Evolutionary conservation across 495 filamentous ascomycete genomes (phyloP).

Genomic region (Xylaria sp.): DNA sequence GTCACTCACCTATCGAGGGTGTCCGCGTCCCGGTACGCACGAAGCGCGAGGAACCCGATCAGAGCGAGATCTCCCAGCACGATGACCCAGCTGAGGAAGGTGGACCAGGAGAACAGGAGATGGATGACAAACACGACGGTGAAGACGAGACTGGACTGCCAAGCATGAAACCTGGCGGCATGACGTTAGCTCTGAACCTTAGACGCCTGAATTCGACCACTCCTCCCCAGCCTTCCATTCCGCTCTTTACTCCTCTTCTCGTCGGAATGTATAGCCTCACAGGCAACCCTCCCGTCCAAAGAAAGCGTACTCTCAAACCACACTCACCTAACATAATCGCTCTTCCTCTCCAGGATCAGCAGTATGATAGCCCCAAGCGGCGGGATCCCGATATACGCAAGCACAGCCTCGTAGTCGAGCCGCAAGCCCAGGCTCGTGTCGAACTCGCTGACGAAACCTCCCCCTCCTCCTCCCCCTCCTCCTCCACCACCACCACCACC

Average conservation of each 20-base stretch:
- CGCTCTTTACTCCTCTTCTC: not conserved
- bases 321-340: slow-evolving; percentile 91
- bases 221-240: not conserved
- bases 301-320: not conserved
- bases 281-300: not conserved
- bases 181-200: slow-evolving; percentile 4
- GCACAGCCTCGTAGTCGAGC: slow-evolving; percentile 81
- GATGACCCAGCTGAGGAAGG: slow-evolving; percentile 82
- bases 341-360: slow-evolving; percentile 88
- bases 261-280: not conserved
- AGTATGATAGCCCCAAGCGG: slow-evolving; percentile 86
- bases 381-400: slow-evolving; percentile 88
- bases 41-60: slow-evolving; percentile 77
- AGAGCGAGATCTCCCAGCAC: slow-evolving; percentile 75
- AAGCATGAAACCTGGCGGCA: slow-evolving; percentile 81
- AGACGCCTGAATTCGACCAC: not conserved
- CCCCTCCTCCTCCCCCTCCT: not conserved
- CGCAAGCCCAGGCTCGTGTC: slow-evolving; percentile 74
- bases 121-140: slow-evolving; percentile 85
- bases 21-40: slow-evolving; percentile 88
- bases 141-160: slow-evolving; percentile 91
- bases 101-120: slow-evolving; percentile 83
- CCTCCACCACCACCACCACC: too few species aligned
- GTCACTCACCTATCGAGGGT: slow-evolving; percentile 76
- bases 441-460: slow-evolving; percentile 61